Evolutionary conservation across 495 filamentous ascomycete genomes (phyloP).

Genomic region (Collariella sp.): DNA sequence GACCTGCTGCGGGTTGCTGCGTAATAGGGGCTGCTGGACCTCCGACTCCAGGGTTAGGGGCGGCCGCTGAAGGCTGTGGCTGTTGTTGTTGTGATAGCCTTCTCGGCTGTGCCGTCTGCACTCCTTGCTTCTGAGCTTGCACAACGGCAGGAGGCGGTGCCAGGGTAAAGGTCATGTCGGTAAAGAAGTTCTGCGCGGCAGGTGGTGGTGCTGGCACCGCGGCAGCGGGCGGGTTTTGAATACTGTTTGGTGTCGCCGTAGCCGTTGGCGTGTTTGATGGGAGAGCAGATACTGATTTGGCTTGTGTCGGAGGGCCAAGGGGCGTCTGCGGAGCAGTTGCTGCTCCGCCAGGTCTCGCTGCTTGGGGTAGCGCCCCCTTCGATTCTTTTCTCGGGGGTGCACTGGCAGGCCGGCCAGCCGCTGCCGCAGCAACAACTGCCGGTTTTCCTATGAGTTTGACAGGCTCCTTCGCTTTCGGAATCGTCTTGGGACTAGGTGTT

Average conservation of each 20-base stretch:
- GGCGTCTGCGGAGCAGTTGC: constrained; percentile 5
- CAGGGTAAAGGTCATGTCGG: constrained; percentile 39
- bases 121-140: constrained; percentile 8
- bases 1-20: constrained; percentile 5
- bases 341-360: constrained; percentile 17
- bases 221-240: constrained; percentile 4
- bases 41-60: background rate
- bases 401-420: constrained; percentile 12
- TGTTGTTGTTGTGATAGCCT: constrained; percentile 3
- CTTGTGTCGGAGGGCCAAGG: background rate
- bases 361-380: constrained; percentile 29
- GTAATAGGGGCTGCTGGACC: constrained; percentile 1
- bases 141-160: constrained; percentile 27
- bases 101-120: background rate
- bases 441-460: constrained; percentile 16
- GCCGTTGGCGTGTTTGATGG: constrained; percentile 3
- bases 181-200: constrained; percentile 27
- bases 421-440: constrained; percentile 5
- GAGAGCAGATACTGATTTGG: constrained; percentile 12
- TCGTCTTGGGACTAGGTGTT: constrained; percentile 16
- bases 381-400: constrained; percentile 28
- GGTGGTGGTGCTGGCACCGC: constrained; percentile 5
- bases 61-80: background rate
- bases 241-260: background rate
- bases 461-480: constrained; percentile 13